Conservation (phyloP, 768 basidiomycete species). For the Xerocomellus intermedius region DNA sequence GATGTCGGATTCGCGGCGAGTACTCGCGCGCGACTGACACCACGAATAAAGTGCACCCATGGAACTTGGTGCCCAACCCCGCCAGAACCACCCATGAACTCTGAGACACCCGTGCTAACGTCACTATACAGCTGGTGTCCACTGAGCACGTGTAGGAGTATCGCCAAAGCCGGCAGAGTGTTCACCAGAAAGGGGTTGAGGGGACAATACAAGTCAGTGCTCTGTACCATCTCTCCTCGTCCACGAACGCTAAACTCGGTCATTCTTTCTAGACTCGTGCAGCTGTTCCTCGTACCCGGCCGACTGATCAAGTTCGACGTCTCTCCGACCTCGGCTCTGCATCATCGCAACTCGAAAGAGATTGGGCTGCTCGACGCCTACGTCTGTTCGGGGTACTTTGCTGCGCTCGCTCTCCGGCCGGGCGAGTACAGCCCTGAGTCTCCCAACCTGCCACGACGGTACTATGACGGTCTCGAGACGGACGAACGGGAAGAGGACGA, state of each 20-base stretch:
- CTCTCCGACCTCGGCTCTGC: constrained; percentile 53
- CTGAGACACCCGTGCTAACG: constrained; percentile 56
- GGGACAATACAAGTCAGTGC: constrained; percentile 75
- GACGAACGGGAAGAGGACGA: constrained; percentile 87
- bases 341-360: constrained; percentile 52
- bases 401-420: constrained; percentile 59
- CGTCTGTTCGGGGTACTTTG: constrained; percentile 84
- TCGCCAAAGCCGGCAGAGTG: constrained; percentile 69
- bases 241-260: background rate
- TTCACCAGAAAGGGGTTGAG: constrained; percentile 68
- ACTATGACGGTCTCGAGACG: constrained; percentile 86
- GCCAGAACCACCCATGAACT: constrained; percentile 53
- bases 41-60: constrained; percentile 38
- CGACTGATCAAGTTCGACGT: constrained; percentile 72
- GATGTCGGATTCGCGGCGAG: constrained; percentile 57
- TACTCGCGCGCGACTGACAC: constrained; percentile 59
- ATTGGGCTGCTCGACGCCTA: constrained; percentile 73
- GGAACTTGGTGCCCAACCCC: constrained; percentile 40
- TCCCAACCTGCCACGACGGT: constrained; percentile 62
- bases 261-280: constrained; percentile 48
- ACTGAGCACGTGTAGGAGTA: constrained; percentile 72
- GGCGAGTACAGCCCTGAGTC: constrained; percentile 61
- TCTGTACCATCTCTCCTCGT: no score
- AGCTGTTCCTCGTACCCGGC: constrained; percentile 74
- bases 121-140: constrained; percentile 87